Evolutionary conservation across 2,329 filamentous ascomycete genomes (phyloP).

Genomic region (Atkinsonella texensis): DNA sequence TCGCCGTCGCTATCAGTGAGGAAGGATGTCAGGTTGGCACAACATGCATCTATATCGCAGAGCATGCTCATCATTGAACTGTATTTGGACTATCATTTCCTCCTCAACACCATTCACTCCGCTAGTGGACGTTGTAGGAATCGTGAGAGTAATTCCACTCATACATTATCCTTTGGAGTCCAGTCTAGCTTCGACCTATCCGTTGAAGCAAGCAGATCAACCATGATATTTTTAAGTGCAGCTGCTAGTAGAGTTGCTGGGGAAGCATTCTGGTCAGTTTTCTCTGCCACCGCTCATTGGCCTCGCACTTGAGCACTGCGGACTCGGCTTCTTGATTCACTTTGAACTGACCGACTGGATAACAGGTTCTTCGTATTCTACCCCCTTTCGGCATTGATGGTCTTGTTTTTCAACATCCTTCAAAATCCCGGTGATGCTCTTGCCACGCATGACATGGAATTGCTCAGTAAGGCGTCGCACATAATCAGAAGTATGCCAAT

Average conservation of each 20-base stretch:
- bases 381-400: conserved; percentile 40
- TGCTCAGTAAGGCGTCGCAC: conserved; percentile 29
- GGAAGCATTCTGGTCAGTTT: conserved; percentile 37
- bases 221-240: conserved; percentile 33
- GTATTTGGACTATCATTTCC: conserved; percentile 42
- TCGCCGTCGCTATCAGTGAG: conserved; percentile 34
- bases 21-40: conserved; percentile 15
- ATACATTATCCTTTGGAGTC: conserved; percentile 27
- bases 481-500: conserved; percentile 30
- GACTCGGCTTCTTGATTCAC: too few species aligned
- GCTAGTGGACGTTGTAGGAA: conserved; percentile 38
- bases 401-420: conserved; percentile 43
- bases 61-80: conserved; percentile 36
- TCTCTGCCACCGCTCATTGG: neutral
- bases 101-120: conserved; percentile 42
- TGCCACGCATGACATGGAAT: conserved; percentile 31
- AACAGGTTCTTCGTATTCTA: conserved; percentile 43
- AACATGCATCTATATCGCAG: conserved; percentile 15
- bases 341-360: neutral
- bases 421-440: conserved; percentile 31
- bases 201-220: conserved; percentile 43
- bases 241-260: conserved; percentile 29
- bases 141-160: conserved; percentile 12
- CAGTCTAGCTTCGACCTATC: conserved; percentile 40
- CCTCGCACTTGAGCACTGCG: too few species aligned